Percentiles rank a stretch among this genome's conserved stretches.
These are phyloP conservation scores for Cladosporium sp. DNA, from an alignment of 2,329 filamentous ascomycete genomes.

Conservation along the genomic window DNA sequence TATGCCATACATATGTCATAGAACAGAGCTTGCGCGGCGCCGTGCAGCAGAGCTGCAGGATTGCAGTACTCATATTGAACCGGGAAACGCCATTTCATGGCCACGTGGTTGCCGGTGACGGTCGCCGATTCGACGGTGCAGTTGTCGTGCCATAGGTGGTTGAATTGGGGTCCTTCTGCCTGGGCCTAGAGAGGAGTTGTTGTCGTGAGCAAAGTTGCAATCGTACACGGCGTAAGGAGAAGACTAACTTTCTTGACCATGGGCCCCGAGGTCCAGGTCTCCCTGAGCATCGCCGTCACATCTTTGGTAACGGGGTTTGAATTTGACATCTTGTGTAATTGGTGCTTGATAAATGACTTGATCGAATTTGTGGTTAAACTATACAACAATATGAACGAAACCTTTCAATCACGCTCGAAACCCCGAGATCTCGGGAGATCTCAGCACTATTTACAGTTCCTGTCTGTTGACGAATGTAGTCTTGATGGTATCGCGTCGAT, in stretches of 20 bases:
- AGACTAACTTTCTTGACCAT: not conserved
- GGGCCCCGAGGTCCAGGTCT: not conserved
- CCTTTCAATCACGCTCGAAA: too few relatives aligned
- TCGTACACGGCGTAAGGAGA: too few relatives aligned
- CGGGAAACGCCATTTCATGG: conserved; percentile 16
- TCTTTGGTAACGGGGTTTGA: not conserved
- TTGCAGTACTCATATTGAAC: conserved; percentile 22
- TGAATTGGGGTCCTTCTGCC: not conserved
- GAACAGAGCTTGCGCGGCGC: conserved; percentile 21
- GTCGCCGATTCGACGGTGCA: not conserved
- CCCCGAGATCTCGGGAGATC: too few relatives aligned
- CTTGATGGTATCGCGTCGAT: too few relatives aligned
- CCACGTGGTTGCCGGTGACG: not conserved
- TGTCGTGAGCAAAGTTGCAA: too few relatives aligned
- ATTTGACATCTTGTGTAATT: not conserved
- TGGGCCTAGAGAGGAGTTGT: not conserved
- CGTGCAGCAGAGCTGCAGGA: conserved; percentile 20
- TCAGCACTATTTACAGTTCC: too few relatives aligned
- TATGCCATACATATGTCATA: conserved; percentile 22
- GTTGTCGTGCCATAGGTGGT: not conserved
- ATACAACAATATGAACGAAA: too few relatives aligned
- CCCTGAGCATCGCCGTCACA: not conserved
- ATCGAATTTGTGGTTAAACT: not conserved
- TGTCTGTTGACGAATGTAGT: too few relatives aligned
- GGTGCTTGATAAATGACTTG: not conserved